phyloP scores from a whole-genome alignment of 306 rosid species.

The Fragaria nilgerrensis region DNA sequence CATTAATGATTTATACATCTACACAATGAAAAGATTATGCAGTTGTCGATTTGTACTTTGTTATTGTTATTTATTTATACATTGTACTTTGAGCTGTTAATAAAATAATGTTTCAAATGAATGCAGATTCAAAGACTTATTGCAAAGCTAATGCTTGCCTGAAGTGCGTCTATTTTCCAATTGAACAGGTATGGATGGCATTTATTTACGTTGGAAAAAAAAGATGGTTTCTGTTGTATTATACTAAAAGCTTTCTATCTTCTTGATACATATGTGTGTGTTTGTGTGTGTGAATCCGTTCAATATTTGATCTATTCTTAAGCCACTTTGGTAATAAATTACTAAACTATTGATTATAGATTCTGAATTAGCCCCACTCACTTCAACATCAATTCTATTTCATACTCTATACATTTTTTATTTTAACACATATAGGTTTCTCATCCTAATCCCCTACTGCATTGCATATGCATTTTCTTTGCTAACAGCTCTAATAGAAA shows the following conservation, averaged over 20 bases:
- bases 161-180: constrained; percentile 55
- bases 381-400: neutral
- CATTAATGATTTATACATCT: neutral
- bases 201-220: neutral
- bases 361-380: neutral
- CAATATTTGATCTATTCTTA: neutral
- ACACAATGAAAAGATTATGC: neutral
- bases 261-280: neutral
- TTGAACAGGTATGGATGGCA: constrained; percentile 38
- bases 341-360: neutral
- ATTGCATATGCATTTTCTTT: neutral
- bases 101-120: constrained; percentile 7
- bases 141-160: constrained; percentile 57
- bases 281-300: neutral
- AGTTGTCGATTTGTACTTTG: neutral
- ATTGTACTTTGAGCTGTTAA: neutral
- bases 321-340: neutral
- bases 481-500: neutral
- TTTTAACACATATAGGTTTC: neutral
- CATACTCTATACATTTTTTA: neutral
- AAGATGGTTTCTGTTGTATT: neutral
- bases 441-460: neutral
- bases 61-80: neutral
- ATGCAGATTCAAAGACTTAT: constrained; percentile 36
- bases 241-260: neutral